Evolutionary conservation across 202 grass and related monocot genomes (phyloP), one percentile per base, ranked within the genome.

Genomic region (Thinopyrum obtusiflorum): DNA sequence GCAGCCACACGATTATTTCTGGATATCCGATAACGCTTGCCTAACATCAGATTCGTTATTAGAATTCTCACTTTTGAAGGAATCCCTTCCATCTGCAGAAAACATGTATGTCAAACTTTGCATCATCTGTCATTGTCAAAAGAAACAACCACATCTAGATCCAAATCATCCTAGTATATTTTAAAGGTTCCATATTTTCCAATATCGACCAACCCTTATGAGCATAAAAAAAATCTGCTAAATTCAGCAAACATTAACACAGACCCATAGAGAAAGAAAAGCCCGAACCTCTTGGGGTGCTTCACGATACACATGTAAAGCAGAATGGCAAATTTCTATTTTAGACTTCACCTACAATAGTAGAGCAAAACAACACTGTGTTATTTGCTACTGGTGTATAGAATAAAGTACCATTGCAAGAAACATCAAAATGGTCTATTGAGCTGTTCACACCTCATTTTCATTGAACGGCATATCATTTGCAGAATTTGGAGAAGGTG

Each of bases 71-170:
- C 36, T 92, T 98, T 98, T 23, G 89, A 91, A 51, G 96, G 86
- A 88, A 98, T 98, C 60, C 93, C 91, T 91, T 98, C 96, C 88
- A 98, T 94, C 96, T 98, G 86, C 80, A 92, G 26, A 82, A 84
- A 90, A 25, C 62, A 85, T 74, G 78, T 28, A 82, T 28, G 15
- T 62, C 67, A 84, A 63, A 37, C 4, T 31, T 17, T 17, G 8
- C 37, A 60, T 67, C 26, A 84, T 47, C 7, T 80, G 0, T 21
- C 53, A 60, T 70, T 73, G 40, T 27, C 61, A 78, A 10, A 57
- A 77, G 40, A 84, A 77, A 2, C 24, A 46, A 79, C 33, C 11
- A 78, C 15, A 67, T 14, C 2, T 21, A 25, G 26, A 63, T 76
- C 39, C 25, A 62, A 6, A 29, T 4, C 13, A 13, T 28, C 29